Base-by-base conservation (phyloP, 345 rosid species). In the Linum usitatissimum region DNA sequence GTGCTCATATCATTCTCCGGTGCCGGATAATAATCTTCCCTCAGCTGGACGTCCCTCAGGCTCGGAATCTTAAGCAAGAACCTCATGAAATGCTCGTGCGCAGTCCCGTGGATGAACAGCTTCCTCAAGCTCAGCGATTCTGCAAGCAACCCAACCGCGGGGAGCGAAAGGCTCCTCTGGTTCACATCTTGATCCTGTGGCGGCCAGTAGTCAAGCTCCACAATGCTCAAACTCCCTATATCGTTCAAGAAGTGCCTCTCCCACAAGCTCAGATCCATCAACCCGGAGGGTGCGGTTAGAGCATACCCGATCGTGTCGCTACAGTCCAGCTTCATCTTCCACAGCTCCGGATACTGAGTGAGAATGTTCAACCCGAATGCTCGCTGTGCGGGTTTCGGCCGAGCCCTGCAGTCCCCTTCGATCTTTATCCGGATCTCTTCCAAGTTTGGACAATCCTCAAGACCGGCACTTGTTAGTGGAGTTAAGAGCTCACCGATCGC, bases 1-100 rank as follows among this genome's bases (percentile, higher is more conserved):
- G 97, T 80, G 66, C 88, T 86, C 87, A 81, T 84, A 53, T 87
- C 97, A 0, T 84, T 79, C 70, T 83, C 99, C 0, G 97, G 96
- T n/a, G 97, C 99, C 0, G 99, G 99, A 69, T 87, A 93, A 65
- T 90, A 87, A 61, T 93, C 96, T 62, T 79, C 97, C 71, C 96
- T 78, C 54, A 93, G 81, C 78, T 90, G 97, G 20, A 85, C 95
- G 62, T 90, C 97, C 65, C 51, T 45, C 51, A 45, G 10, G 51
- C 51, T 45, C 3, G 78, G 79, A 20, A 81, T 82, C 12, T 18
- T 62, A 31, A 80, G 78, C 55, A 90, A 75, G 75, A 90, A 88
- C 73, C 57, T 83, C 89, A 94, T 88, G 81, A 87, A 93, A 78
- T 94, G 99, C 65, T 88, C 99, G 23, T 81, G 75, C 1, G 95